Percentiles rank a stretch among this genome's conserved stretches.
Evolutionary conservation across 2,329 filamentous ascomycete genomes (phyloP).

Genomic region (Fusarium sarcochroum): DNA sequence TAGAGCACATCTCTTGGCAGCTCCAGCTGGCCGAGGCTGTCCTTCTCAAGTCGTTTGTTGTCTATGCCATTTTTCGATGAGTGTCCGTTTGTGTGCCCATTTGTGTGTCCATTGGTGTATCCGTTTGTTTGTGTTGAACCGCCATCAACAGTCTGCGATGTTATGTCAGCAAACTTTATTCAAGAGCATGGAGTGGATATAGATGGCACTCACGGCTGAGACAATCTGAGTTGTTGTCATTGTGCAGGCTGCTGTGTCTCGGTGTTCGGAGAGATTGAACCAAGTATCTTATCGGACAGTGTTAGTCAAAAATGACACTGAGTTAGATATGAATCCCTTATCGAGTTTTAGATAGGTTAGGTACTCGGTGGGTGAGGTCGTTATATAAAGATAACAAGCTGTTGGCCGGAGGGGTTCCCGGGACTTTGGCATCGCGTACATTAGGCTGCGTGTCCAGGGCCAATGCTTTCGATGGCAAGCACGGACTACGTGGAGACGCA

Average conservation of each 20-base stretch:
- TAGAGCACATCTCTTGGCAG: conserved; percentile 3
- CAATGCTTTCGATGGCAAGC: no score
- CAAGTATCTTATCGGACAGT: neutral
- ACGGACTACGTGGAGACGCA: no score
- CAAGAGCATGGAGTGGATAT: neutral
- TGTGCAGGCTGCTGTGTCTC: neutral
- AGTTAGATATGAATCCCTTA: no score
- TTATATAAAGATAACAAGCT: no score
- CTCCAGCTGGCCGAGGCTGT: conserved; percentile 10
- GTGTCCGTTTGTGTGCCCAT: neutral
- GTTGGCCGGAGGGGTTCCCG: no score
- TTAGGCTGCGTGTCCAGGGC: no score
- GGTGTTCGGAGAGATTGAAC: neutral
- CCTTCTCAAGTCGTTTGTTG: conserved; percentile 6
- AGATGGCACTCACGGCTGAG: neutral
- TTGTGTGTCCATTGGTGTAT: neutral
- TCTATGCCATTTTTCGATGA: neutral
- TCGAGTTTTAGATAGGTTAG: no score
- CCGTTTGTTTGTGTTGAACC: neutral
- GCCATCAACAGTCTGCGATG: neutral
- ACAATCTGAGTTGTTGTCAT: conserved; percentile 11
- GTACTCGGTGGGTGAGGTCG: no score
- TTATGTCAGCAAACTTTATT: neutral
- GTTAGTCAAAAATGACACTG: no score
- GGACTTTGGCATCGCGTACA: no score